Conservation (phyloP, 2,329 filamentous ascomycete species). For the Fusarium sp. region DNA sequence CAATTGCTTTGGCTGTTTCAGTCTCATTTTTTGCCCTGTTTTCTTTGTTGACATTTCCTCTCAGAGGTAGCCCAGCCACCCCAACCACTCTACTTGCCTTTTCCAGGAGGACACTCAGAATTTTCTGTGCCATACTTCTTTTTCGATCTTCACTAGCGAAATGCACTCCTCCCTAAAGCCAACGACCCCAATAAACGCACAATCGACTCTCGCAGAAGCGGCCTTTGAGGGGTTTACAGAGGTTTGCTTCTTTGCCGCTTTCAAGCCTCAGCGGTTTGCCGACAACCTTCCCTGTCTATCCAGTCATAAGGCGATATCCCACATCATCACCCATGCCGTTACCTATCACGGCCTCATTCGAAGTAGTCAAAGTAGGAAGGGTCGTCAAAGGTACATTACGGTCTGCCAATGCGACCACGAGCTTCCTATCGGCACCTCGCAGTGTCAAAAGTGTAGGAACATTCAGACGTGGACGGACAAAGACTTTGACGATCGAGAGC, state of each 20-base stretch:
- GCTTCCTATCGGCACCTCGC: fast-evolving
- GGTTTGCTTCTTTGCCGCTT: background rate
- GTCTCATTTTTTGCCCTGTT: background rate
- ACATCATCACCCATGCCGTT: background rate
- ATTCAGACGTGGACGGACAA: background rate
- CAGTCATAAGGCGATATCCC: background rate
- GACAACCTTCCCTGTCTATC: background rate
- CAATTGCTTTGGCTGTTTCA: background rate
- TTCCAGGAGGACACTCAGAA: no score
- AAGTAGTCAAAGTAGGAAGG: fast-evolving
- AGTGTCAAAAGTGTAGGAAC: background rate
- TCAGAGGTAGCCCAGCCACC: no score
- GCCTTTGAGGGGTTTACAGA: background rate
- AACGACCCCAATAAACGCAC: background rate
- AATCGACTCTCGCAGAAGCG: background rate
- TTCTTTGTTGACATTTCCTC: background rate
- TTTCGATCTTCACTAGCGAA: background rate
- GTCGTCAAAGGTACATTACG: background rate
- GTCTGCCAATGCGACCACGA: background rate
- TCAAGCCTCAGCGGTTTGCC: background rate
- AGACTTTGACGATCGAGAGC: background rate
- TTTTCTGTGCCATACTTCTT: no score
- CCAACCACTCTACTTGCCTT: background rate
- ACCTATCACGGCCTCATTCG: background rate
- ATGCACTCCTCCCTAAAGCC: background rate